A percentile compares a stretch with the other conserved stretches of the same genome.
These are phyloP conservation scores for Aspergillus jensenii DNA, from an alignment of 2,329 filamentous ascomycete species.

Conservation along the genomic window DNA sequence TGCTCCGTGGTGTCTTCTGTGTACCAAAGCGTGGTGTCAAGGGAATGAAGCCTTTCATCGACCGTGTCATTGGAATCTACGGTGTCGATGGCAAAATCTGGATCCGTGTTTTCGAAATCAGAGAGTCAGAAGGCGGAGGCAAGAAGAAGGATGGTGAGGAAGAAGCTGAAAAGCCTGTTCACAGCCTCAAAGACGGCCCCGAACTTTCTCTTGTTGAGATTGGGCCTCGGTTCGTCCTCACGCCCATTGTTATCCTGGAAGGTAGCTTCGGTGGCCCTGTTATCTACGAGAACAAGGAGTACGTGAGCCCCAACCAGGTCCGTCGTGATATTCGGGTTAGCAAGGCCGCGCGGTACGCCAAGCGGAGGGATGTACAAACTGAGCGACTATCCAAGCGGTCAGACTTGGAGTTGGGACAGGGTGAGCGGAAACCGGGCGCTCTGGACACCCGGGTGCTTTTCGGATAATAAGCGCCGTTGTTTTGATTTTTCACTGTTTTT, in stretches of 20 bases:
- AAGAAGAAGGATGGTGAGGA: slow-evolving; percentile 46
- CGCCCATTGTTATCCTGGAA: slow-evolving; percentile 92
- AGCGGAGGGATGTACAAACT: slow-evolving; percentile 69
- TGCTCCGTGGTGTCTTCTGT: slow-evolving; percentile 86
- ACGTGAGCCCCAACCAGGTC: slow-evolving; percentile 93
- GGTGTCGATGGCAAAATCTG: slow-evolving; percentile 92
- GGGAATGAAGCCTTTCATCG: slow-evolving; percentile 93
- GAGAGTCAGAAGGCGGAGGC: slow-evolving; percentile 69
- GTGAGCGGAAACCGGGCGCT: slow-evolving; percentile 63
- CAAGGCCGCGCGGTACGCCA: slow-evolving; percentile 76
- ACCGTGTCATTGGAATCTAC: slow-evolving; percentile 92
- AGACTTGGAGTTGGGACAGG: slow-evolving; percentile 69
- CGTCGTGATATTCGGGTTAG: slow-evolving; percentile 73
- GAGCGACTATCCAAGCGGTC: slow-evolving; percentile 73
- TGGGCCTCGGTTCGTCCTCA: slow-evolving; percentile 87
- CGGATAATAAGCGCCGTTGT: slow-evolving; percentile 49
- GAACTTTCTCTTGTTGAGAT: slow-evolving; percentile 88
- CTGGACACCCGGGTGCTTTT: slow-evolving; percentile 74
- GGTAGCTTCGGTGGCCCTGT: slow-evolving; percentile 93
- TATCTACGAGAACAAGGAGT: slow-evolving; percentile 98
- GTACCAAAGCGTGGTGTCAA: slow-evolving; percentile 79
- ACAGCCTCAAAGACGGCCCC: slow-evolving; percentile 54
- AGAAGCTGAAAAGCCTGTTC: slow-evolving; percentile 38
- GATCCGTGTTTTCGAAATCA: slow-evolving; percentile 92
- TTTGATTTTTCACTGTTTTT: slow-evolving; percentile 19